Conservation (phyloP, 139 green algal species). For the Haematococcus sp. region DNA sequence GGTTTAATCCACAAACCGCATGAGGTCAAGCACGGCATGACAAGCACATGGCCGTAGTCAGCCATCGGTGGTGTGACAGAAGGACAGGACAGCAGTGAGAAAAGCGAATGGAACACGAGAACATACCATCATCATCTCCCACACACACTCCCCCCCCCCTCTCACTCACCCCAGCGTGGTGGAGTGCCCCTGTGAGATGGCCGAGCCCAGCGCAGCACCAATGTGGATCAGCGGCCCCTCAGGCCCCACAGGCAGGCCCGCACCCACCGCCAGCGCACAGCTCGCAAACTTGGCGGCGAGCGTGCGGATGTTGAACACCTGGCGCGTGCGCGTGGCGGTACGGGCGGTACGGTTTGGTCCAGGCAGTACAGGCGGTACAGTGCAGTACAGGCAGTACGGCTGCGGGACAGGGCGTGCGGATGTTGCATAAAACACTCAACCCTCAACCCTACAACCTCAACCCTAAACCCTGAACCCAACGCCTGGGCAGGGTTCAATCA, state of each 20-base stretch:
- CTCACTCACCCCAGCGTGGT: slow-evolving; percentile 62
- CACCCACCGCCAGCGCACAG: slow-evolving; percentile 67
- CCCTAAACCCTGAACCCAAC: too few relatives aligned
- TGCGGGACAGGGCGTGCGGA: neutral
- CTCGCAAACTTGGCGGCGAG: slow-evolving; percentile 81
- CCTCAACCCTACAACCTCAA: too few relatives aligned
- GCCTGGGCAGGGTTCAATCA: too few relatives aligned
- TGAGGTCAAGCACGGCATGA: too few relatives aligned
- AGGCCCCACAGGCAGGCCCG: slow-evolving; percentile 79
- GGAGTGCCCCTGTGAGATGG: slow-evolving; percentile 72
- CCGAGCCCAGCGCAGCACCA: slow-evolving; percentile 65
- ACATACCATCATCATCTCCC: neutral
- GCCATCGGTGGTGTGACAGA: too few relatives aligned
- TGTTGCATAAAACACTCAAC: neutral
- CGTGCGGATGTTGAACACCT: slow-evolving; percentile 84
- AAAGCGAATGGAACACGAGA: neutral
- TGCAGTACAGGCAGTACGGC: too few relatives aligned
- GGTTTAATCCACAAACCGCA: too few relatives aligned
- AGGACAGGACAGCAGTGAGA: neutral
- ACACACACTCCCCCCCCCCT: too few relatives aligned
- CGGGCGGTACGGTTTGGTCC: neutral
- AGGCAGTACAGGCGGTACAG: too few relatives aligned
- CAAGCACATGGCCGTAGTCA: too few relatives aligned
- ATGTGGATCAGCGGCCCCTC: slow-evolving; percentile 92
- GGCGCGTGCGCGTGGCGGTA: neutral